Evolutionary conservation across 805 yeast genomes (phyloP).

Genomic region (Candida ponderosae): DNA sequence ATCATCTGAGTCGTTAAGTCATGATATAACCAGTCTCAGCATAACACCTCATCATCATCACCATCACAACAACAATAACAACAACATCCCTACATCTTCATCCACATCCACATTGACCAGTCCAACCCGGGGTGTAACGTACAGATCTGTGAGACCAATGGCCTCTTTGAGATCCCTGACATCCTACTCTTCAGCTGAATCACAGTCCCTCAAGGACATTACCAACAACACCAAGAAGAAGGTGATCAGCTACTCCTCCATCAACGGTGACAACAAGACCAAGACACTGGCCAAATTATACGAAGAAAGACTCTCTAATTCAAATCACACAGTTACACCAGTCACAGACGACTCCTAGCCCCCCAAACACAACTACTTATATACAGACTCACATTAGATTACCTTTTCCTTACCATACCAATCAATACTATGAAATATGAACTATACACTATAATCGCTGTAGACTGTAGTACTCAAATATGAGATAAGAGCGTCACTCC

Average conservation of each 20-base stretch:
- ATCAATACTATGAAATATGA: no score
- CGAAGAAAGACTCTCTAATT: slow-evolving; percentile 40
- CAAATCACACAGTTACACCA: not conserved
- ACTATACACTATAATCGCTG: no score
- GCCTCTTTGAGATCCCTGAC: not conserved
- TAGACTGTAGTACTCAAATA: no score
- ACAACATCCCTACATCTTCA: no score
- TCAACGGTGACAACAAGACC: slow-evolving; percentile 40
- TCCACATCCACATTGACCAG: not conserved
- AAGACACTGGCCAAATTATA: slow-evolving; percentile 54
- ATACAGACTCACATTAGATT: no score
- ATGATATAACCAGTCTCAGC: no score
- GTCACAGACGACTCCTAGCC: no score
- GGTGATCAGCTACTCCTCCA: slow-evolving; percentile 19
- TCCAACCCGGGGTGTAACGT: not conserved
- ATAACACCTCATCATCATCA: not conserved
- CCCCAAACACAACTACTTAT: no score
- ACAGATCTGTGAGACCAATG: not conserved
- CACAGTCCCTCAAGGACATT: not conserved
- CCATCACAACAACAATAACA: slow-evolving; percentile 1
- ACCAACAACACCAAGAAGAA: slow-evolving; percentile 2
- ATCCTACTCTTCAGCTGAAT: not conserved
- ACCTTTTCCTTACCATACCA: no score
- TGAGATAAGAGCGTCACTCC: no score
- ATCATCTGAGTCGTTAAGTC: not conserved